Conservation (phyloP, 192 early-diverging fungal species). For the Entomortierella chlamydospora region DNA sequence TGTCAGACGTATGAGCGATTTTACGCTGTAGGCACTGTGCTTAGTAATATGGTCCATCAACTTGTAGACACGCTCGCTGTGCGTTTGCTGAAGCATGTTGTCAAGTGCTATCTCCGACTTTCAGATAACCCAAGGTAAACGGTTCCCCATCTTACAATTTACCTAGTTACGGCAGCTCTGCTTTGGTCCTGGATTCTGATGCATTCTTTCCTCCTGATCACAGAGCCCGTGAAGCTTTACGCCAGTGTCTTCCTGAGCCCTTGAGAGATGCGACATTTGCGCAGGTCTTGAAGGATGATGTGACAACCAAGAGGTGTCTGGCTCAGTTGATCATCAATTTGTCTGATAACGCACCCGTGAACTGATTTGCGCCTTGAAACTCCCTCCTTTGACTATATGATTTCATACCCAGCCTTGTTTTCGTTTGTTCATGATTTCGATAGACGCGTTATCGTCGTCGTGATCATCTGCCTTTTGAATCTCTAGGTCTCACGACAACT, state of each 20-base stretch:
- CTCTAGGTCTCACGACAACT: too few species aligned
- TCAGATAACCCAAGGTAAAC: conserved; percentile 85
- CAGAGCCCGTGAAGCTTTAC: conserved; percentile 89
- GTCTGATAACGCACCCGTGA: conserved; percentile 42
- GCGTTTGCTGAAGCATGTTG: conserved; percentile 92
- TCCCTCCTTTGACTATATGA: background rate
- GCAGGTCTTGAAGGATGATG: conserved; percentile 87
- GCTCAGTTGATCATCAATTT: conserved; percentile 74
- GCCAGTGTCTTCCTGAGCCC: conserved; percentile 90
- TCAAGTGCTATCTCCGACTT: conserved; percentile 92
- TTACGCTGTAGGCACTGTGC: conserved; percentile 94
- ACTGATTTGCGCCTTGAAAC: too few species aligned
- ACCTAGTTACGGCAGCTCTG: background rate
- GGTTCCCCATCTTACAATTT: background rate
- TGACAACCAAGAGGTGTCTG: conserved; percentile 88
- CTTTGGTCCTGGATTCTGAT: too few species aligned
- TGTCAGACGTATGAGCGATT: conserved; percentile 94
- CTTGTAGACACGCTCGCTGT: conserved; percentile 87
- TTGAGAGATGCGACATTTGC: conserved; percentile 90
- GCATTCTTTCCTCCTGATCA: background rate
- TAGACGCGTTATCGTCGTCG: background rate
- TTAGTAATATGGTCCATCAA: conserved; percentile 94
- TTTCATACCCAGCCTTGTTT: background rate
- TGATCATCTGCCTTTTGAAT: background rate
- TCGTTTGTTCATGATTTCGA: background rate